phyloP scores from a whole-genome alignment of 768 basidiomycete species.

The Naganishia randhawae region DNA sequence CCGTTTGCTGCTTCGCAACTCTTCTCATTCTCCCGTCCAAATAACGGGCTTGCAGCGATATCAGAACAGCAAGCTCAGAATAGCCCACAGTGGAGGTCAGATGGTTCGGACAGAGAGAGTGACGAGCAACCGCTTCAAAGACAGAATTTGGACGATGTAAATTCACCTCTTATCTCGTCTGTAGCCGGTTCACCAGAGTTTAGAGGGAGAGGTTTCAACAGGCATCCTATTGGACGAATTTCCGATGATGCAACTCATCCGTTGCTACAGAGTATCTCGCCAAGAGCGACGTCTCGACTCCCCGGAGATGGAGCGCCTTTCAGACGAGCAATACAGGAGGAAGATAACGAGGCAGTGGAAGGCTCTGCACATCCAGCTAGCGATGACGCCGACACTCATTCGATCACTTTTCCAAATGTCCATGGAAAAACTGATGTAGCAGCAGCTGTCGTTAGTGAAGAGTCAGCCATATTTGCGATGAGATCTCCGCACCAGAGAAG shows the following conservation, averaged over 20 bases:
- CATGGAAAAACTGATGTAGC: constrained; percentile 5
- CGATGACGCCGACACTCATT: background rate
- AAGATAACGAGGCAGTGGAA: constrained; percentile 37
- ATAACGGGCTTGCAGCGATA: constrained; percentile 18
- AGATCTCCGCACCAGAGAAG: constrained; percentile 5
- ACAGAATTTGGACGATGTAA: too few species aligned
- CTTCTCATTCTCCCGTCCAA: constrained; percentile 55
- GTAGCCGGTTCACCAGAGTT: background rate
- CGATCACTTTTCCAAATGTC: background rate
- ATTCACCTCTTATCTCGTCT: background rate
- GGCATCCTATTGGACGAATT: background rate
- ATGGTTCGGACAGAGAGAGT: background rate
- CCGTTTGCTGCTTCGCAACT: constrained; percentile 84
- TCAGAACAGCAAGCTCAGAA: constrained; percentile 16
- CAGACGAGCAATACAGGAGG: constrained; percentile 50
- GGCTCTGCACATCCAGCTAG: background rate
- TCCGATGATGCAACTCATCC: background rate
- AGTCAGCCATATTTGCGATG: background rate
- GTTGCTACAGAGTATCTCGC: constrained; percentile 1
- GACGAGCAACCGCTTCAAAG: background rate
- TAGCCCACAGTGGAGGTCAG: background rate
- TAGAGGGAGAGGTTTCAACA: constrained; percentile 2
- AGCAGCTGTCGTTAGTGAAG: constrained; percentile 1
- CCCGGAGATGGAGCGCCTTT: constrained; percentile 50
- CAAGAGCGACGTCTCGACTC: background rate